Base-by-base conservation (phyloP, 139 green algal genomes). In the Chlamydomonas schloesseri region DNA sequence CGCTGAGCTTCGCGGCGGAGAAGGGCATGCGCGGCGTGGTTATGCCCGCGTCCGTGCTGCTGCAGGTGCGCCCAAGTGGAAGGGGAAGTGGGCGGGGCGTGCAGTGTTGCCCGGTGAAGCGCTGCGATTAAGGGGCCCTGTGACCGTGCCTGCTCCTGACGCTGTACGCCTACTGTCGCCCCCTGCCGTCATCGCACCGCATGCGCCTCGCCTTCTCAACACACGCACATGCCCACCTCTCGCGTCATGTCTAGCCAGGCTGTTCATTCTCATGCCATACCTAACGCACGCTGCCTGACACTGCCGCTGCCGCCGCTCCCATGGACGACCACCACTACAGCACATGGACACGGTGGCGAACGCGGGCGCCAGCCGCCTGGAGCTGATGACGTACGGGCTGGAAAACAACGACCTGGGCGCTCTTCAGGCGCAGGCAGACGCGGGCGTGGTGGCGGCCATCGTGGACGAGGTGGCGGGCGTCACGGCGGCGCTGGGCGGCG, bases 371-470 rank as follows among this genome's bases (percentile, higher is more conserved):
- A 68, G 68, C 24, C 90, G 91, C 18, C 87, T 98, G 65, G 83
- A 89, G 34, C 73, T 98, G 42, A 86, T 97, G 71, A 97, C 95
- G 13, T 98, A 97, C 82, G 96, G 96, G 18, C 75, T 94, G 57
- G 88, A 89, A 53, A 98, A 98, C 83, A 90, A 97, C 83, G 91
- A 98, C 71, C 80, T 90, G 11, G 85, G 87, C 5, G 95, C 91
- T 88, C 88, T 98, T 14, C 50, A 73, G 28, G 29, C 81, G 46
- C 96, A 98, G 87, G 87, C 88, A 50, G 71, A 84, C 8, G 58
- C 95, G 64, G 96, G 96, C 2, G 94, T 98, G 74, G 86, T 94
- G 46, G 95, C 87, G n/a, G 95, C 93, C 34, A 98, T 98, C 55
- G 92, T 95, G 29, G 95, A 97, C 72, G 93, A 97, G 58, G 89